These are phyloP conservation scores for Diutina rugosa DNA, from an alignment of 1,139 yeast species.

Conservation along the genomic window DNA sequence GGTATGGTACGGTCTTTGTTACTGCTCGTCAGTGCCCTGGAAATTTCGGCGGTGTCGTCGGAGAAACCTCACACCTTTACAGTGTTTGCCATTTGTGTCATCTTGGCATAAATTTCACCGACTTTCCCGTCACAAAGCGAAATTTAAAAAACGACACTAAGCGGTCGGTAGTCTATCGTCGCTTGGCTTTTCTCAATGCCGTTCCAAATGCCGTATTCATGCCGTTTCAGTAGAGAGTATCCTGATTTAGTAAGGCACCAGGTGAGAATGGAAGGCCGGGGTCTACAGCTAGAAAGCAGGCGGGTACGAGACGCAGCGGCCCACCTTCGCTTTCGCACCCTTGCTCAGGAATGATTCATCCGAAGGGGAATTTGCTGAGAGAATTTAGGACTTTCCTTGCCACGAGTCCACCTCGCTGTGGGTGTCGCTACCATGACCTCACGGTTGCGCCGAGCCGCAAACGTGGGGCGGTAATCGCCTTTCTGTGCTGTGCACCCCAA, in stretches of 20 bases:
- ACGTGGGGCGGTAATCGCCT: too few relatives aligned
- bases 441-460: not conserved
- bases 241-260: not conserved
- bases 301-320: too few relatives aligned
- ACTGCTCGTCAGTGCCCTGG: not conserved
- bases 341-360: not conserved
- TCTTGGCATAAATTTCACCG: not conserved
- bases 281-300: not conserved
- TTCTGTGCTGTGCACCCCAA: too few relatives aligned
- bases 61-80: not conserved
- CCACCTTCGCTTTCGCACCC: too few relatives aligned
- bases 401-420: too few relatives aligned
- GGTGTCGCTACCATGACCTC: not conserved
- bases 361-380: not conserved
- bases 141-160: too few relatives aligned
- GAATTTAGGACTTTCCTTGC: too few relatives aligned
- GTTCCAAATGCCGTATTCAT: too few relatives aligned
- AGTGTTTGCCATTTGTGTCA: not conserved
- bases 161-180: too few relatives aligned
- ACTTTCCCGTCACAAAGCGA: not conserved
- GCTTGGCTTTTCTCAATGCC: too few relatives aligned
- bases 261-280: not conserved
- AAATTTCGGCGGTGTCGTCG: not conserved
- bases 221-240: not conserved
- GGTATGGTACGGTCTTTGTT: too few relatives aligned